phyloP scores from a whole-genome alignment of 306 rosid genomes.

The Carpinus fangiana region DNA sequence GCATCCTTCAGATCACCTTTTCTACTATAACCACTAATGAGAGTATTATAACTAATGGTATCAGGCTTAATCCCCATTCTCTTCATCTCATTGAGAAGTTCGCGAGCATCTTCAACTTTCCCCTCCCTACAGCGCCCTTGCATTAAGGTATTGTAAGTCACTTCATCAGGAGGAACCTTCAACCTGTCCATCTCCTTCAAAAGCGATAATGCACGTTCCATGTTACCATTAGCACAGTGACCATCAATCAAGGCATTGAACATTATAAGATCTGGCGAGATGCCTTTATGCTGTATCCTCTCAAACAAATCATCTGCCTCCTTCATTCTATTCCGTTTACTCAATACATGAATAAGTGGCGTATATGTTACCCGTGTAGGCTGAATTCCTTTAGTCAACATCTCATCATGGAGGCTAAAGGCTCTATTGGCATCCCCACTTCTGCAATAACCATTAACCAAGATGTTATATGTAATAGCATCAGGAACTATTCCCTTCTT shows the following conservation, averaged over 20 bases:
- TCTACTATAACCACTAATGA: slow-evolving; percentile 81
- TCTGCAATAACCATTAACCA: slow-evolving; percentile 79
- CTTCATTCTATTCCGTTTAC: slow-evolving; percentile 60
- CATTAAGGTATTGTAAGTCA: slow-evolving; percentile 86
- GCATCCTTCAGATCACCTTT: slow-evolving; percentile 79
- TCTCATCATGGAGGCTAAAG: slow-evolving; percentile 58
- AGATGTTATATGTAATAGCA: slow-evolving; percentile 70
- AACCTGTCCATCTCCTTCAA: slow-evolving; percentile 69
- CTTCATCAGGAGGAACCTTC: slow-evolving; percentile 71
- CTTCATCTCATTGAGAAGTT: slow-evolving; percentile 78
- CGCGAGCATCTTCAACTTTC: slow-evolving; percentile 81
- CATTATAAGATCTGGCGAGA: slow-evolving; percentile 67
- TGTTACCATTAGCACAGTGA: slow-evolving; percentile 60
- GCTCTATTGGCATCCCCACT: slow-evolving; percentile 69
- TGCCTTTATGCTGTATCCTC: slow-evolving; percentile 49
- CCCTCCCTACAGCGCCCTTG: slow-evolving; percentile 81
- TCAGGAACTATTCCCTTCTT: slow-evolving; percentile 63
- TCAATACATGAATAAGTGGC: slow-evolving; percentile 65
- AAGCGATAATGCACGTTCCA: slow-evolving; percentile 56
- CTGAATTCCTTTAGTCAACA: slow-evolving; percentile 51
- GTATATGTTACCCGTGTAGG: slow-evolving; percentile 75
- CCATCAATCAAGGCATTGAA: slow-evolving; percentile 86
- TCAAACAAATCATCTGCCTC: slow-evolving; percentile 72
- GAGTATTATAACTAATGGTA: slow-evolving; percentile 78
- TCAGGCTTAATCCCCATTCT: slow-evolving; percentile 80